Base-by-base conservation (phyloP, 805 yeast genomes). In the Saccharomycopsis malanga region DNA sequence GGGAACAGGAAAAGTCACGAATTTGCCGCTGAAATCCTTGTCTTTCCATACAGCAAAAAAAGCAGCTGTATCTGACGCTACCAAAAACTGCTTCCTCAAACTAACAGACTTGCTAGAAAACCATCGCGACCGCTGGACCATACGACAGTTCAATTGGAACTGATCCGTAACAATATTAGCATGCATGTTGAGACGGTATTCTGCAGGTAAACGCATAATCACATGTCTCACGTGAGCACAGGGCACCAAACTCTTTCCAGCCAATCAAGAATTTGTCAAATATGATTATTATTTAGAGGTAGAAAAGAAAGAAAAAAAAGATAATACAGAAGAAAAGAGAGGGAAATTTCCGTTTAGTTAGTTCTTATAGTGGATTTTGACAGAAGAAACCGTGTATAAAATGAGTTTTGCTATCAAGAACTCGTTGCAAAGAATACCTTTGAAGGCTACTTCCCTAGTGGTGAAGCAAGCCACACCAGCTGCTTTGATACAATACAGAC, bases 1-100 rank as follows among this genome's bases (percentile, higher is more conserved):
- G n/a, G 81, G 80, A 2, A 48, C 43, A 3, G 79, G 76, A 1
- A 60, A 58, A 30, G 60, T 68, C 2, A 46, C 49, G 3, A 63
- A 61, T 27, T 42, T 65, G 47, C 69, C 73, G 0, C 53, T 58
- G 15, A 68, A 64, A 48, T 57, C 60, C 42, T 52, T 59, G 53
- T 63, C 66, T 4, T 68, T 62, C 44, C 61, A 62, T 29, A 67
- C 65, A 40, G 66, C 72, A 25, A 69, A 69, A 54, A 76, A 74
- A 50, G 71, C 70, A 58, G 77, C 79, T 1, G 60, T 68, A 2
- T 69, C 74, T 1, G 69, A 70, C 46, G 79, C 70, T 1, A 57
- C 69, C 20, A 69, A 69, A 47, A 61, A 60, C 14, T 74, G 76
- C 23, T 63, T 76, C 17, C 57, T 66, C 39, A 62, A 63, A 24